Conservation (phyloP, 2,329 filamentous ascomycete species). For the Xylaria hypoxylon region DNA sequence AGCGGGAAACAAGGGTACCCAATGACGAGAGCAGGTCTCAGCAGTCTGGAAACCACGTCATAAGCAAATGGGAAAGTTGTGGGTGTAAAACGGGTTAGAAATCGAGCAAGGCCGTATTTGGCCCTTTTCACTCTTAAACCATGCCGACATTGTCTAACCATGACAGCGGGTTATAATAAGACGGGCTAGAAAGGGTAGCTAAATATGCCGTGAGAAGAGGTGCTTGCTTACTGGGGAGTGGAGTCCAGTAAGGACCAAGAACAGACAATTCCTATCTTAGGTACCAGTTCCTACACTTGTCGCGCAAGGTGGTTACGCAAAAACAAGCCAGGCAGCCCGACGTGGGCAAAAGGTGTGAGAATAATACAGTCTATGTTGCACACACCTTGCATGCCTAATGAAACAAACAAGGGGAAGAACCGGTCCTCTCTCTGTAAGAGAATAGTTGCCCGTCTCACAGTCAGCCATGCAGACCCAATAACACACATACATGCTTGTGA, state of each 20-base stretch:
- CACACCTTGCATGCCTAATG: constrained; percentile 35
- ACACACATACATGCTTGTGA: constrained; percentile 20
- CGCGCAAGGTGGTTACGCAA: constrained; percentile 39
- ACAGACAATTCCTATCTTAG: constrained; percentile 30
- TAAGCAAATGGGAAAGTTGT: constrained; percentile 30
- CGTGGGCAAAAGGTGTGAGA: constrained; percentile 28
- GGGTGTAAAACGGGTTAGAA: constrained; percentile 17
- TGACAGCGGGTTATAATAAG: constrained; percentile 26
- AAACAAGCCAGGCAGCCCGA: constrained; percentile 34
- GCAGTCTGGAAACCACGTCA: constrained; percentile 30
- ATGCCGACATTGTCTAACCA: constrained; percentile 25
- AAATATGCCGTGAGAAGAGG: constrained; percentile 34
- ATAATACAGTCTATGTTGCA: constrained; percentile 38
- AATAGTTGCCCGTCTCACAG: constrained; percentile 8
- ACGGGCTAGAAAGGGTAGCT: constrained; percentile 32
- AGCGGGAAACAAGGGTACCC: constrained; percentile 32
- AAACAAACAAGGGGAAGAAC: constrained; percentile 29
- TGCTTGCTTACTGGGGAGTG: constrained; percentile 37
- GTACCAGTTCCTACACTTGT: constrained; percentile 32
- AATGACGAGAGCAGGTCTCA: constrained; percentile 27
- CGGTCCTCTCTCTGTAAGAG: constrained; percentile 12
- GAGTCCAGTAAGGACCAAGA: constrained; percentile 32
- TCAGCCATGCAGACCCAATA: constrained; percentile 24
- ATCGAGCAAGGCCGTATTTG: constrained; percentile 20
- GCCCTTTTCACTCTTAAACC: constrained; percentile 17